A percentile compares a stretch with the other conserved stretches of the same genome.
phyloP scores from a whole-genome alignment of 352 stramenopile species.

The Globisporangium polare region DNA sequence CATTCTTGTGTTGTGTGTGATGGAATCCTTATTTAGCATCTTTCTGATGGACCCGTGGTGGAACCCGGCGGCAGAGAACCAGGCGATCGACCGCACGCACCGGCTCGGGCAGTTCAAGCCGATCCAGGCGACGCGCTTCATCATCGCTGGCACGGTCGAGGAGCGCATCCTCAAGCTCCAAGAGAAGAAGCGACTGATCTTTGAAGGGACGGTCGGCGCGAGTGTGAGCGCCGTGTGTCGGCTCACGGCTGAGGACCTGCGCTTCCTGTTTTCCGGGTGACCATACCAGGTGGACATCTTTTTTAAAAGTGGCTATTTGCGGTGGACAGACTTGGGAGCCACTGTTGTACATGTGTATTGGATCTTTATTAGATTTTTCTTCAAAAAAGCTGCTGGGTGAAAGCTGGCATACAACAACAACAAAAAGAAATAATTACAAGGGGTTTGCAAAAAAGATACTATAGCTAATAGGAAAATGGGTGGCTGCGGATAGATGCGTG shows the following conservation, averaged over 20 bases:
- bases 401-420: background rate
- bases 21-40: constrained; percentile 54
- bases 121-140: constrained; percentile 96
- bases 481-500: background rate
- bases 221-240: constrained; percentile 84
- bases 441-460: background rate
- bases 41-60: constrained; percentile 99
- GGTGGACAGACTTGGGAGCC: background rate
- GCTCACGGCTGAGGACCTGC: constrained; percentile 93
- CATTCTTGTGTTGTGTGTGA: constrained; percentile 8
- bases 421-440: background rate
- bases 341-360: background rate
- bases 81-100: constrained; percentile 98
- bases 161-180: constrained; percentile 98
- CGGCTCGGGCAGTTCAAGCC: constrained; percentile 97
- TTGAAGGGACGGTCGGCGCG: constrained; percentile 97
- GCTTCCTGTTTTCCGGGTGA: constrained; percentile 88
- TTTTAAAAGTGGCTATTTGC: background rate
- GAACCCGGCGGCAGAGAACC: constrained; percentile 94
- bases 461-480: background rate
- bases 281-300: background rate
- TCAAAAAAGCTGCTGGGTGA: too few relatives aligned
- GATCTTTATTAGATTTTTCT: background rate
- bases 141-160: constrained; percentile 97
- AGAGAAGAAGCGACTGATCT: constrained; percentile 95